These are phyloP conservation scores for Musa balbisiana DNA, from an alignment of 202 grass and related monocot genomes.

Conservation along the genomic window DNA sequence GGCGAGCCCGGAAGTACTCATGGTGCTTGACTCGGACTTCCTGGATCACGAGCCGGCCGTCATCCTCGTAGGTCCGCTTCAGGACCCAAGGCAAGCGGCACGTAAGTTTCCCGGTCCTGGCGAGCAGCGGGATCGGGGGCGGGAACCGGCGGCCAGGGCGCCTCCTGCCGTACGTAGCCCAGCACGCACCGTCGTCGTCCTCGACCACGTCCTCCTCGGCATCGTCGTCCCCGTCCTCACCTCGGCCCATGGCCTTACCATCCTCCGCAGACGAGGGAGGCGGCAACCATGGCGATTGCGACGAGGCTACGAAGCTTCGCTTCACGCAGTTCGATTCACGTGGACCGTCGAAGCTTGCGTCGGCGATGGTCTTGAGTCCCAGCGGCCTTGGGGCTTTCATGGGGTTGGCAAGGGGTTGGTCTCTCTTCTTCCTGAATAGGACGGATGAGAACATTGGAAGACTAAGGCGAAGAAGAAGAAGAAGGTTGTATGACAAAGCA, in stretches of 20 bases:
- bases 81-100: background rate
- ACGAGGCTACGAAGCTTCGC: background rate
- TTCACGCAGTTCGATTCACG: slow-evolving; percentile 7
- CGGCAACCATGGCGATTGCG: background rate
- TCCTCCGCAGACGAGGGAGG: background rate
- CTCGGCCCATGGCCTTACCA: no score
- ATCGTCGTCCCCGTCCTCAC: no score
- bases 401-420: background rate
- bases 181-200: slow-evolving; percentile 20
- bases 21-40: background rate
- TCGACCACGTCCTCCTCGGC: background rate
- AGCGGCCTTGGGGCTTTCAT: background rate
- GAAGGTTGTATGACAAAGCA: no score
- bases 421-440: background rate
- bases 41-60: slow-evolving; percentile 37
- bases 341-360: background rate
- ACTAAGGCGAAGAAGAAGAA: background rate
- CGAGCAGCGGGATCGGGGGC: slow-evolving; percentile 37
- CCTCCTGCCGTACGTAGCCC: slow-evolving; percentile 43
- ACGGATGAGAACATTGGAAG: slow-evolving; percentile 3
- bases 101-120: slow-evolving; percentile 24
- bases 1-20: slow-evolving; percentile 2
- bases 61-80: slow-evolving; percentile 20
- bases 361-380: slow-evolving; percentile 18
- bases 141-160: slow-evolving; percentile 25